These are phyloP conservation scores for Fusarium sp. DNA, from an alignment of 2,329 filamentous ascomycete genomes.

Conservation along the genomic window DNA sequence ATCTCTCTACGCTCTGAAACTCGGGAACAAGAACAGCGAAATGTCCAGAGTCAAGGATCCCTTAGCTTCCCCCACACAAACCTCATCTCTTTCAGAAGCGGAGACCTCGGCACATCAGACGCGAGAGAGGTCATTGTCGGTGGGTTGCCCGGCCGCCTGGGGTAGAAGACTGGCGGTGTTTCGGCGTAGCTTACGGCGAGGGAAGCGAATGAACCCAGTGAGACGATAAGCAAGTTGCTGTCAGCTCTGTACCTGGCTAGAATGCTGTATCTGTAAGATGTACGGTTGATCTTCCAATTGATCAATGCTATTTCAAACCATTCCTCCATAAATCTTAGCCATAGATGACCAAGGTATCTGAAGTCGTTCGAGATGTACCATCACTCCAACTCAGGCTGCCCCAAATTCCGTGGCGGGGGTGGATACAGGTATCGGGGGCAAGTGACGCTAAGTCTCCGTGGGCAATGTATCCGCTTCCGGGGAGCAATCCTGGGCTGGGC, in stretches of 20 bases:
- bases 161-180: slow-evolving; percentile 35
- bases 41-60: slow-evolving; percentile 14
- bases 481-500: slow-evolving; percentile 28
- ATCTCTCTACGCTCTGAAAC: slow-evolving; percentile 1
- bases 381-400: slow-evolving; percentile 17
- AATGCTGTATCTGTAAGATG: too few relatives aligned
- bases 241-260: too few relatives aligned
- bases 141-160: slow-evolving; percentile 45
- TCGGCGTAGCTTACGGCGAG: slow-evolving; percentile 50
- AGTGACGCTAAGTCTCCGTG: slow-evolving; percentile 39
- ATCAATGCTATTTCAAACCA: not conserved
- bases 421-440: slow-evolving; percentile 29
- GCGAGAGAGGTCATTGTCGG: slow-evolving; percentile 37
- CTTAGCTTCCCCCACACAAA: slow-evolving; percentile 37
- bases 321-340: too few relatives aligned
- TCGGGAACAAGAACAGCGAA: slow-evolving; percentile 34
- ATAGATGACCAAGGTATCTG: too few relatives aligned
- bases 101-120: slow-evolving; percentile 49
- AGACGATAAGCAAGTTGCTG: too few relatives aligned
- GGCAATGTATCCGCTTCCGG: slow-evolving; percentile 43
- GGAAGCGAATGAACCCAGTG: slow-evolving; percentile 3
- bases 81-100: slow-evolving; percentile 33
- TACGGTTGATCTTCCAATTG: not conserved
- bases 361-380: not conserved
- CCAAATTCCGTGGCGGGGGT: slow-evolving; percentile 41